A percentile compares a stretch with the other conserved stretches of the same genome.
Evolutionary conservation across 345 rosid genomes (phyloP).

Genomic region (Reutealis trisperma): DNA sequence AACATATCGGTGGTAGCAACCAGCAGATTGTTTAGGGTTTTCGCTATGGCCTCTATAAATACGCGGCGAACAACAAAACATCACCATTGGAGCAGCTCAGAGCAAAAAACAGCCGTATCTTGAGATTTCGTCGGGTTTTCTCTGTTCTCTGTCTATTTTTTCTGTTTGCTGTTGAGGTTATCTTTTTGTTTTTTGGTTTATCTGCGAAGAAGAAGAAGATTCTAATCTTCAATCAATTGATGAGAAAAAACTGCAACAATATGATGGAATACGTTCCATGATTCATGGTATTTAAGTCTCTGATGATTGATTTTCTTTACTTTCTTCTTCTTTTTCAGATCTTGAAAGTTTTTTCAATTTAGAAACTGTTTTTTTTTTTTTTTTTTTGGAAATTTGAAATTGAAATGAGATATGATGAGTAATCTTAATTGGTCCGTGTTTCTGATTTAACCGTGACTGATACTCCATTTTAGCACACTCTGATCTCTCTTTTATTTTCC

Average conservation of each 20-base stretch:
- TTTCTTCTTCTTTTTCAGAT: not conserved
- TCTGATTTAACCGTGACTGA: conserved; percentile 25
- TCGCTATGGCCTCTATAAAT: not conserved
- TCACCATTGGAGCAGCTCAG: too few species aligned
- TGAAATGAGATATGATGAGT: conserved; percentile 19
- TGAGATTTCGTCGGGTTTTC: too few species aligned
- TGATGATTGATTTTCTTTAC: conserved; percentile 7
- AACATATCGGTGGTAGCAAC: not conserved
- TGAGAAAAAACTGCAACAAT: conserved; percentile 28
- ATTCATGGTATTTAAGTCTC: conserved; percentile 25
- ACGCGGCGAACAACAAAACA: not conserved
- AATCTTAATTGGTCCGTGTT: conserved; percentile 25
- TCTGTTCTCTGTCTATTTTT: too few species aligned
- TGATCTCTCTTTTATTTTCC: not conserved
- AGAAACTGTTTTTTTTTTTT: not conserved
- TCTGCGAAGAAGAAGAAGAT: not conserved
- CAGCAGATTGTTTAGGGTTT: not conserved
- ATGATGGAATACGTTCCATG: conserved; percentile 23
- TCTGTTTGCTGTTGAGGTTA: too few species aligned
- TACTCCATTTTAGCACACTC: conserved; percentile 4
- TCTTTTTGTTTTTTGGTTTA: not conserved
- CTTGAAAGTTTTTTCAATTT: not conserved
- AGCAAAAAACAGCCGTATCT: too few species aligned
- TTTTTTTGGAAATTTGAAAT: not conserved
- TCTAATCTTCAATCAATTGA: conserved; percentile 9